Evolutionary conservation across 192 early-diverging fungal species (phyloP).

Genomic region (Kappamyces sp.): DNA sequence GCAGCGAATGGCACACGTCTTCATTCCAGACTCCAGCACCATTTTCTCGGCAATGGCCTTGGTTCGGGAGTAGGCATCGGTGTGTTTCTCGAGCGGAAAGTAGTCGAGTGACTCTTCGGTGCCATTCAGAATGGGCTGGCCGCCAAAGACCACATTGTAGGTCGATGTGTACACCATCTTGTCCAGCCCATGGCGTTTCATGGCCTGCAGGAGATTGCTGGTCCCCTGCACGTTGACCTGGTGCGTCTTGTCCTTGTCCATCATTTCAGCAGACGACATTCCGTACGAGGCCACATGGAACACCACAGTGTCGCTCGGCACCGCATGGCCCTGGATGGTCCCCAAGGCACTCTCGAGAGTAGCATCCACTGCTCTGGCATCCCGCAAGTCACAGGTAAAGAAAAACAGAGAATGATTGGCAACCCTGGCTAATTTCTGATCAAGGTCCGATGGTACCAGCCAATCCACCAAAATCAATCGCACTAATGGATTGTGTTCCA

Average conservation of each 20-base stretch:
- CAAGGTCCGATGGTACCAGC: no score
- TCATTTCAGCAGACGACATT: constrained; percentile 12
- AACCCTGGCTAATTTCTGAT: no score
- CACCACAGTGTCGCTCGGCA: neutral
- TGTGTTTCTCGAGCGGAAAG: constrained; percentile 11
- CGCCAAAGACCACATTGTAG: constrained; percentile 14
- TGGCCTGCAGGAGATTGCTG: neutral
- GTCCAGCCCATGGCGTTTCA: neutral
- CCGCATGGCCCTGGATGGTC: no score
- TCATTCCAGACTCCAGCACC: constrained; percentile 1
- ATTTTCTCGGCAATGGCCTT: constrained; percentile 3
- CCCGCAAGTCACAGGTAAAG: no score
- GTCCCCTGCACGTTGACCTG: constrained; percentile 12
- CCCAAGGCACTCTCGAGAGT: no score
- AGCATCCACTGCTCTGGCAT: no score
- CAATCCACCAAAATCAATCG: neutral
- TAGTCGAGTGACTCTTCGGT: constrained; percentile 2
- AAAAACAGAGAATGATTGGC: no score
- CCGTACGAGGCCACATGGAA: constrained; percentile 18
- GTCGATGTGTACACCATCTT: constrained; percentile 9
- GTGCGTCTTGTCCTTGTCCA: neutral
- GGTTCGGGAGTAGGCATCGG: constrained; percentile 11
- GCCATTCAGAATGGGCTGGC: constrained; percentile 6
- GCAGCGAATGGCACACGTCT: neutral
- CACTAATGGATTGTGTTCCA: neutral